Evolutionary conservation across 108 stramenopile genomes (phyloP), one percentile per base, ranked within the genome.

Genomic region (Seminavis robusta): DNA sequence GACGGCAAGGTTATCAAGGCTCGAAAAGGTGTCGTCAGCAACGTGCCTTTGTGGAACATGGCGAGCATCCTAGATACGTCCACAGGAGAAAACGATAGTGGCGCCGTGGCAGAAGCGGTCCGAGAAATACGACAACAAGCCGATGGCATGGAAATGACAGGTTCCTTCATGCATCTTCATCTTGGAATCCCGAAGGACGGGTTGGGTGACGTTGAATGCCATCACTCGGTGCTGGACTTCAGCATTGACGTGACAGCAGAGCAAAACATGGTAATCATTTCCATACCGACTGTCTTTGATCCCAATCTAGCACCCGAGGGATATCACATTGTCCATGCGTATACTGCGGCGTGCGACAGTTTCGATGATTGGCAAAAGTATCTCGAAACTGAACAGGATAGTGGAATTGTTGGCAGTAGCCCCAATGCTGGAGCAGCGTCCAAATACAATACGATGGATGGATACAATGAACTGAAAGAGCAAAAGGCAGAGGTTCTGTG

Each of bases 121-220:
- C 40, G 67, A 33, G 42, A 65, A 23, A 52, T 89, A 8, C 52
- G 70, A 43, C 13, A 71, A 46, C 75, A 81, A 52, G 80, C 83
- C 10, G 62, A 82, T 52, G 51, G 55, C 13, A 86, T 83, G 81
- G 45, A 63, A 50, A 81, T 83, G 81, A 83, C 85, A 8, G 71
- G 83, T 23, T 81, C 79, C 9, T 95, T 95, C 61, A 90, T 94
- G 88, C 94, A 95, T 71, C 54, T 92, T 33, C 90, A 94, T 65
- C 63, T 94, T 1, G 95, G 92, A 19, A 83, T 95, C 45, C 87
- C 87, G 1, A 71, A 77, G 9, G 75, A 75, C 32, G 88, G 86
- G 0, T 48, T 94, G 25, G 53, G 53, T 2, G 77, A 81, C 50
- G 41, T 92, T 23, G 91, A 94, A 32, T 81, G 81, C 51, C 95